These are phyloP conservation scores for Fusarium hainanense DNA, from an alignment of 2,329 filamentous ascomycete species.

Conservation along the genomic window DNA sequence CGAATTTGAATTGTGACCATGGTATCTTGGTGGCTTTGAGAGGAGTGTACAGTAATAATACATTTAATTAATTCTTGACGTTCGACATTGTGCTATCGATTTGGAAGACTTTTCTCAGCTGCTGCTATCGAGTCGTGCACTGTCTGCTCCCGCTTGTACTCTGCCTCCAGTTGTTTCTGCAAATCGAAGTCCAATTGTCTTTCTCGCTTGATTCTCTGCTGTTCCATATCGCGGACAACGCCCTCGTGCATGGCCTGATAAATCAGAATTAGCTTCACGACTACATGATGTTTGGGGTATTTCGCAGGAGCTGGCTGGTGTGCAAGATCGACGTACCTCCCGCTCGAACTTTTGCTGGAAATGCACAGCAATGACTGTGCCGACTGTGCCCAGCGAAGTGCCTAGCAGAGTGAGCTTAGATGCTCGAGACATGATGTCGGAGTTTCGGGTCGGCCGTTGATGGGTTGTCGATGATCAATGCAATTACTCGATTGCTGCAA, in stretches of 20 bases:
- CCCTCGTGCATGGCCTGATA: conserved; percentile 92
- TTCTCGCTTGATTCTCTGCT: conserved; percentile 89
- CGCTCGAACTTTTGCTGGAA: conserved; percentile 87
- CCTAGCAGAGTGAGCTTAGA: conserved; percentile 86
- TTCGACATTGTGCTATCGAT: conserved; percentile 37
- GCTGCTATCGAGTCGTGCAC: conserved; percentile 64
- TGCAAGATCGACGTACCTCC: conserved; percentile 66
- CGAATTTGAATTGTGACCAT: conserved; percentile 8
- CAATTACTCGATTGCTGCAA: background rate
- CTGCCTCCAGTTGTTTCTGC: conserved; percentile 84
- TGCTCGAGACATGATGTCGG: conserved; percentile 79
- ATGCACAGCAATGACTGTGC: conserved; percentile 87
- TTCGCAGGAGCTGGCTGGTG: background rate
- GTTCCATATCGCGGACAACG: conserved; percentile 93
- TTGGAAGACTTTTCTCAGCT: conserved; percentile 37
- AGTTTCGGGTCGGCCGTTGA: background rate
- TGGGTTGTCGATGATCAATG: background rate
- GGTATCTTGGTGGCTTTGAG: conserved; percentile 23
- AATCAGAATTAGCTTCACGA: conserved; percentile 13
- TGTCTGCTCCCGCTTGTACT: conserved; percentile 89
- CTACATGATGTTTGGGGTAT: no score
- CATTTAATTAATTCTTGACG: background rate
- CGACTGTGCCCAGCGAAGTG: conserved; percentile 79
- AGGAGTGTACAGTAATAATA: conserved; percentile 27
- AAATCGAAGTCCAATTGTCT: conserved; percentile 94